Conservation (phyloP, 2,329 filamentous ascomycete genomes). For the Dichotomopilus funicola region DNA sequence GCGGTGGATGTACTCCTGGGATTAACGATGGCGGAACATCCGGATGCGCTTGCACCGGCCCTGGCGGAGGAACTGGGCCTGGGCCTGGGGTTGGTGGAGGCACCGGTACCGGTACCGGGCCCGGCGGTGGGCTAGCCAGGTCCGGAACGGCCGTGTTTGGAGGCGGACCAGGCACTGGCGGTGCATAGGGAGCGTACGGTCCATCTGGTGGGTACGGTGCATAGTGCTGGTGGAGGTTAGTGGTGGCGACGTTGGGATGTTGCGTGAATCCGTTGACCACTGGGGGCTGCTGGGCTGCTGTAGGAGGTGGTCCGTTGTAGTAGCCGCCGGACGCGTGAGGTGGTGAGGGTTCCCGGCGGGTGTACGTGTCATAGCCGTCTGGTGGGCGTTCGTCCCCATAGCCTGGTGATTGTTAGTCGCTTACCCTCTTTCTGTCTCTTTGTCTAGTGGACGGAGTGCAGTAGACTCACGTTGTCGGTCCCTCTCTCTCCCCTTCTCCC, state of each 20-base stretch:
- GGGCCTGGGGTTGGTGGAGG: neutral
- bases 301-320: slow-evolving; percentile 27
- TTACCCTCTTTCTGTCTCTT: no score
- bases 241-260: slow-evolving; percentile 32
- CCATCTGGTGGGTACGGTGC: slow-evolving; percentile 28
- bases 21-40: neutral
- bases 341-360: slow-evolving; percentile 37
- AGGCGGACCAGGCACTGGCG: slow-evolving; percentile 32
- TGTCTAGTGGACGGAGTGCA: neutral
- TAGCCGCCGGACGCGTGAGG: slow-evolving; percentile 47
- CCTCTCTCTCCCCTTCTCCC: slow-evolving; percentile 30
- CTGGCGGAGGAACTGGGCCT: slow-evolving; percentile 6
- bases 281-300: slow-evolving; percentile 9
- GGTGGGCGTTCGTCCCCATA: slow-evolving; percentile 33
- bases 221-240: slow-evolving; percentile 28
- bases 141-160: slow-evolving; percentile 22
- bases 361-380: slow-evolving; percentile 32
- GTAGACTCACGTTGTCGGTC: slow-evolving; percentile 31
- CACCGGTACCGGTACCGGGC: slow-evolving; percentile 5
- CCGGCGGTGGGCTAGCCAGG: neutral
- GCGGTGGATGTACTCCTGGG: neutral
- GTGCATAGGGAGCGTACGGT: slow-evolving; percentile 32
- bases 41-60: neutral
- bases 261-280: slow-evolving; percentile 30
- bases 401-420: slow-evolving; percentile 25